Evolutionary conservation across 345 rosid genomes (phyloP).

Genomic region (Arabidopsis thaliana): TAIR10.1 NC_003076.8:16133501-16134000

Average conservation of each 20-base stretch:
- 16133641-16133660: slow-evolving; percentile 27
- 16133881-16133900: slow-evolving; percentile 56
- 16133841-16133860: slow-evolving; percentile 50
- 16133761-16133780: slow-evolving; percentile 54
- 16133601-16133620: slow-evolving; percentile 35
- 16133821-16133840: slow-evolving; percentile 55
- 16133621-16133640: slow-evolving; percentile 41
- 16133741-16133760: slow-evolving; percentile 56
- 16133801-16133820: slow-evolving; percentile 66
- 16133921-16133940: slow-evolving; percentile 64
- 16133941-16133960: slow-evolving; percentile 75
- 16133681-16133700: slow-evolving; percentile 17
- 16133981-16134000: slow-evolving; percentile 42
- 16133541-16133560: slow-evolving; percentile 57
- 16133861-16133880: slow-evolving; percentile 53
- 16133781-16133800: slow-evolving; percentile 65
- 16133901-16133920: slow-evolving; percentile 50
- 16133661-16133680: slow-evolving; percentile 26
- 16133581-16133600: slow-evolving; percentile 47
- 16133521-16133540: slow-evolving; percentile 92
- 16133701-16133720: slow-evolving; percentile 45
- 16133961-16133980: slow-evolving; percentile 56
- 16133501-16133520: slow-evolving; percentile 50
- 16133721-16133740: slow-evolving; percentile 77
- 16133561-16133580: slow-evolving; percentile 49